Conservation (phyloP, 1,284 basidiomycete genomes). For the Cryptococcus sp. region DNA sequence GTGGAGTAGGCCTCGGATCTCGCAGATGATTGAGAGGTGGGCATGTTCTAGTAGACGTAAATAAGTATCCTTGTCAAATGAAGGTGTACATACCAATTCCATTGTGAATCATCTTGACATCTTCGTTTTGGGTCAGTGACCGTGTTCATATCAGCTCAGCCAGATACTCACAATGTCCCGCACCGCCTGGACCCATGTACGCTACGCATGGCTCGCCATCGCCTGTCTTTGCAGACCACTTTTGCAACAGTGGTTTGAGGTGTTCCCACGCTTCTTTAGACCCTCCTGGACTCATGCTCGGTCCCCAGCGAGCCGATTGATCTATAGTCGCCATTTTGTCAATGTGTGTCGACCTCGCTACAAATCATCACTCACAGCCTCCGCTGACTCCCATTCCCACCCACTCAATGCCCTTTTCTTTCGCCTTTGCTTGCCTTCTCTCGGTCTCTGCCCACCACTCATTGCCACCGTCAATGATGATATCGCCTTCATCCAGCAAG, state of each 20-base stretch:
- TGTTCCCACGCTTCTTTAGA: conserved; percentile 34
- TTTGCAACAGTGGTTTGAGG: conserved; percentile 35
- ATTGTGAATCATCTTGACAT: conserved; percentile 45
- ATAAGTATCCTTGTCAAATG: neutral
- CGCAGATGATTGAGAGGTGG: conserved; percentile 58
- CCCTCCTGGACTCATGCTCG: conserved; percentile 42
- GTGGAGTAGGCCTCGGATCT: conserved; percentile 79
- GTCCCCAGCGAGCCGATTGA: conserved; percentile 42
- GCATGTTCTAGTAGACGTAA: conserved; percentile 31
- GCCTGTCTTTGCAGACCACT: conserved; percentile 37
- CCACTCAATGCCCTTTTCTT: conserved; percentile 33
- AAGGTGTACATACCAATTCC: conserved; percentile 29
- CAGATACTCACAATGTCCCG: conserved; percentile 36
- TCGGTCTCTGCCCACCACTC: conserved; percentile 41
- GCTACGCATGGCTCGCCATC: conserved; percentile 38
- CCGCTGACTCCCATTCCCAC: conserved; percentile 45
- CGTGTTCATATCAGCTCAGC: neutral
- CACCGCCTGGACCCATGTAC: conserved; percentile 42
- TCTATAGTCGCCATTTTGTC: conserved; percentile 12
- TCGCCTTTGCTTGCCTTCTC: conserved; percentile 26
- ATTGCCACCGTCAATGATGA: conserved; percentile 42
- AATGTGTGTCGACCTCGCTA: neutral
- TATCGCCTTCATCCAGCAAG: conserved; percentile 36
- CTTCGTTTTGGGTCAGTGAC: conserved; percentile 5
- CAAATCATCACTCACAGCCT: conserved; percentile 32